Base-by-base conservation (phyloP, 2,329 filamentous ascomycete genomes). In the Xylaria sp. region DNA sequence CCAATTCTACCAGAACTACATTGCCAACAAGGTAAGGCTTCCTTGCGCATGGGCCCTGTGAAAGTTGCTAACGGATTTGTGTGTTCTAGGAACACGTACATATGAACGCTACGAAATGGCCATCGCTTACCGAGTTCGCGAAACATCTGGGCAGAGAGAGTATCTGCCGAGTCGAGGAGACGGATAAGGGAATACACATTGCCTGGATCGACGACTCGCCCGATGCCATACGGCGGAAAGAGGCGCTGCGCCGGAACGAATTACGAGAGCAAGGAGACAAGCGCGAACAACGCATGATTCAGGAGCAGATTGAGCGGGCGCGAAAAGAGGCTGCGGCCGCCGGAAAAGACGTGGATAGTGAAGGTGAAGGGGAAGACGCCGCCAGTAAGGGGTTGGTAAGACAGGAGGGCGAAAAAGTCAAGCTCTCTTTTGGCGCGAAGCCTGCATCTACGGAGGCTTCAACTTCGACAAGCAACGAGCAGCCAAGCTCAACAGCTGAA, bases 1-100 rank as follows among this genome's bases (percentile, higher is more conserved):
- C 70, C 87, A 90, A 63, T 97, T 97, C 73, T 99, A 99, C 75
- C 91, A 97, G 72, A 88, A 92, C 70, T 94, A 96, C 69, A 97
- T 97, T 67, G 82, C 85, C 13, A 88, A 93, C 67, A 92, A 92
- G 37, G 62, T 63, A 18, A 46, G 57, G 9, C 23, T 19, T 23
- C 23, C 19, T 7, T 7, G 19, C 35, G 7, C 9, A 11, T 8
- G 2, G 10, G 19, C 16, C n/a, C 13, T 8, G 11, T 6, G 5
- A 30, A 30, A 4, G n/a, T 52, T 2, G 50, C 54, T 58, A 11
- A 59, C 52, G 9, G 10, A 7, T 18, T 30, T 30, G 37, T 19
- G 37, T 3, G 6, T 9, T 39, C 9, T 19, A 63, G 73, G 83
- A 91, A 69, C 93, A 97, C 72, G 79, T 94, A 7, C 94, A 97